A percentile compares a stretch with the other conserved stretches of the same genome.
phyloP scores from a whole-genome alignment of 1,139 yeast species.

The Barnettozyma hawaiiensis region DNA sequence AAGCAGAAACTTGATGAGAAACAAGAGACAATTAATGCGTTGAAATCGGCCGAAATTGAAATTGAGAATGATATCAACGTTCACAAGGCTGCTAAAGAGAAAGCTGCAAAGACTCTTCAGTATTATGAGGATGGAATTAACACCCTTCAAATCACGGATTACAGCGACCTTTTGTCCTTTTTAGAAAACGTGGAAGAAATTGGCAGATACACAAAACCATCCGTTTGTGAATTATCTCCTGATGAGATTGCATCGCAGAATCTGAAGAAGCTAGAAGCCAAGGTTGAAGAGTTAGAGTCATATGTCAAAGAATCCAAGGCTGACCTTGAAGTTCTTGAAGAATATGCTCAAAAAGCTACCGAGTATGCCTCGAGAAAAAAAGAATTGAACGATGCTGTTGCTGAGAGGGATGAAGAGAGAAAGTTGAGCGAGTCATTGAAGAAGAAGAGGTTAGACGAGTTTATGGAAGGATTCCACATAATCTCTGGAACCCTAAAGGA shows the following conservation, averaged over 20 bases:
- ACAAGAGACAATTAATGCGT: conserved; percentile 49
- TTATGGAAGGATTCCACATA: conserved; percentile 85
- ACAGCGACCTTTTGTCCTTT: conserved; percentile 27
- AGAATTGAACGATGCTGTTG: conserved; percentile 65
- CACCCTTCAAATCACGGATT: conserved; percentile 46
- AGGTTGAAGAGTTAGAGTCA: conserved; percentile 51
- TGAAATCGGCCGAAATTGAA: conserved; percentile 67
- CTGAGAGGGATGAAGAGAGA: conserved; percentile 60
- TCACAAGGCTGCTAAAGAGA: conserved; percentile 39
- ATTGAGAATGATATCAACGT: conserved; percentile 61
- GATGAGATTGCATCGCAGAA: conserved; percentile 52
- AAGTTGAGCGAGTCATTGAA: conserved; percentile 63
- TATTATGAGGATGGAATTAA: conserved; percentile 37
- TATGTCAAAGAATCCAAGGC: conserved; percentile 54
- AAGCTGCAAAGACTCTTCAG: conserved; percentile 36
- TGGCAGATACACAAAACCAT: conserved; percentile 17
- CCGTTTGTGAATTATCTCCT: conserved; percentile 39
- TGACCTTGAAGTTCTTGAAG: conserved; percentile 71
- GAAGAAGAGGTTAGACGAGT: conserved; percentile 74
- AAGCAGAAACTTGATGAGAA: conserved; percentile 46
- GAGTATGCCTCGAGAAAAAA: conserved; percentile 60
- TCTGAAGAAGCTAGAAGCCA: conserved; percentile 43
- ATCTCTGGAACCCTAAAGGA: conserved; percentile 88
- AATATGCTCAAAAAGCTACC: conserved; percentile 60
- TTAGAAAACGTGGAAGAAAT: conserved; percentile 23